phyloP scores from a whole-genome alignment of 2,329 filamentous ascomycete genomes.

The Fusarium acutatum region DNA sequence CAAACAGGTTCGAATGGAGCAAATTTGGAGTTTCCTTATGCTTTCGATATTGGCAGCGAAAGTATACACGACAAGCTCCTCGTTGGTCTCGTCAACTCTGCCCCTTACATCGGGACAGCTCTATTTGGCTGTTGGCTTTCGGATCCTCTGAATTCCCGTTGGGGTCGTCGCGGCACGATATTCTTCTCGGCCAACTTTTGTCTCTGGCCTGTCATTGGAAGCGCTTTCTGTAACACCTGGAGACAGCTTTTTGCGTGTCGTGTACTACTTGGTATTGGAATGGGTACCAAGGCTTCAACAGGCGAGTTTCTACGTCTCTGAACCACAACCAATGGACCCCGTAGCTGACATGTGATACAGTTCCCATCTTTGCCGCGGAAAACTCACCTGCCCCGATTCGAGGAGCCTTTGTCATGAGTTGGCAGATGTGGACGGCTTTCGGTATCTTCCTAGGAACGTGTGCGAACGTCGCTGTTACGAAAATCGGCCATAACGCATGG shows the following conservation, averaged over 20 bases:
- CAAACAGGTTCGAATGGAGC: conserved; percentile 72
- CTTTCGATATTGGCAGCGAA: conserved; percentile 54
- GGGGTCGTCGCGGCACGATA: conserved; percentile 63
- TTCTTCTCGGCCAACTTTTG: conserved; percentile 80
- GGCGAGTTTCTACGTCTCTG: conserved; percentile 43
- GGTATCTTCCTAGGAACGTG: conserved; percentile 70
- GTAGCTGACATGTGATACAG: conserved; percentile 52
- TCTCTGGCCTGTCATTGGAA: conserved; percentile 74
- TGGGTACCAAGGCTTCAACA: conserved; percentile 76
- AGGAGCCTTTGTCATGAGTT: conserved; percentile 83
- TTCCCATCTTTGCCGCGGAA: conserved; percentile 81
- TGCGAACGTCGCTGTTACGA: conserved; percentile 61
- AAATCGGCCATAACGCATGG: conserved; percentile 58
- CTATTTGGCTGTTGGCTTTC: conserved; percentile 70
- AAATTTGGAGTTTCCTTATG: conserved; percentile 67
- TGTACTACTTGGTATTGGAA: conserved; percentile 78
- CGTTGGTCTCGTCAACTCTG: conserved; percentile 73
- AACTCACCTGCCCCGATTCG: conserved; percentile 74
- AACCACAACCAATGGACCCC: neutral
- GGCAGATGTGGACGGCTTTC: conserved; percentile 75
- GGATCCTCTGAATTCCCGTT: conserved; percentile 64
- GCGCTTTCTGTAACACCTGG: conserved; percentile 76
- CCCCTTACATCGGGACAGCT: conserved; percentile 59
- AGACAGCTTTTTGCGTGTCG: conserved; percentile 74
- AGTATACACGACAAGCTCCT: conserved; percentile 55